These are phyloP conservation scores for Globisporangium heterothallicum DNA, from an alignment of 352 stramenopile genomes.

Conservation along the genomic window DNA sequence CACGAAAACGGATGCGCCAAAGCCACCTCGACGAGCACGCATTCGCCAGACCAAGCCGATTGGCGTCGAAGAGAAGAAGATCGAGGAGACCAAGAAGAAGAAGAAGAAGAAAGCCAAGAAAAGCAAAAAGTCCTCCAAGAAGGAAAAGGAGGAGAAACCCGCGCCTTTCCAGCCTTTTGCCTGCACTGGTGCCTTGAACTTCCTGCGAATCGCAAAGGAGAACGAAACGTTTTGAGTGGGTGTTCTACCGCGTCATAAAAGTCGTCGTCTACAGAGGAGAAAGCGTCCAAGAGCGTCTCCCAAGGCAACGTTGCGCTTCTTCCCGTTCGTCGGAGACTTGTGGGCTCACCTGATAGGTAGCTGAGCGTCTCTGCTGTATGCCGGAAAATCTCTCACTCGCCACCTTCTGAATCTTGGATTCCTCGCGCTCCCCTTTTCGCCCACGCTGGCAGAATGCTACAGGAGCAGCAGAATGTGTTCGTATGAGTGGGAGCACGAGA, in stretches of 20 bases:
- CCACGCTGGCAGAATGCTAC: neutral
- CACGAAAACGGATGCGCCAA: slow-evolving; percentile 1
- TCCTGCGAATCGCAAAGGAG: slow-evolving; percentile 65
- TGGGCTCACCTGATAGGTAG: too few relatives aligned
- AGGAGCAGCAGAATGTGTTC: neutral
- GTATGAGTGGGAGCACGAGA: too few relatives aligned
- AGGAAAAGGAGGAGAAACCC: slow-evolving; percentile 25
- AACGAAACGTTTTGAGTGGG: slow-evolving; percentile 61
- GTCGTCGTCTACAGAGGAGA: too few relatives aligned
- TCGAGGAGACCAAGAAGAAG: neutral
- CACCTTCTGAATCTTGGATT: too few relatives aligned
- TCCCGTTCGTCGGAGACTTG: too few relatives aligned
- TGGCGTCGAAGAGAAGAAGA: neutral
- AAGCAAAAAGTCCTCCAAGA: slow-evolving; percentile 18
- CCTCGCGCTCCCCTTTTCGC: too few relatives aligned
- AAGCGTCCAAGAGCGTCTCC: too few relatives aligned
- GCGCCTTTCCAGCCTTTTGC: slow-evolving; percentile 55
- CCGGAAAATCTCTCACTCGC: too few relatives aligned
- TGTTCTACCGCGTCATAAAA: neutral
- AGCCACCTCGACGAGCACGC: slow-evolving; percentile 1
- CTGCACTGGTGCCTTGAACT: slow-evolving; percentile 48
- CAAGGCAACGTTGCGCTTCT: too few relatives aligned
- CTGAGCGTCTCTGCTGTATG: too few relatives aligned
- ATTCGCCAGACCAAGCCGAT: neutral
- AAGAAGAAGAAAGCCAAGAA: slow-evolving; percentile 9